Evolutionary conservation across 2,329 filamentous ascomycete species (phyloP).

Genomic region (Ceratocystis lukuohia): DNA sequence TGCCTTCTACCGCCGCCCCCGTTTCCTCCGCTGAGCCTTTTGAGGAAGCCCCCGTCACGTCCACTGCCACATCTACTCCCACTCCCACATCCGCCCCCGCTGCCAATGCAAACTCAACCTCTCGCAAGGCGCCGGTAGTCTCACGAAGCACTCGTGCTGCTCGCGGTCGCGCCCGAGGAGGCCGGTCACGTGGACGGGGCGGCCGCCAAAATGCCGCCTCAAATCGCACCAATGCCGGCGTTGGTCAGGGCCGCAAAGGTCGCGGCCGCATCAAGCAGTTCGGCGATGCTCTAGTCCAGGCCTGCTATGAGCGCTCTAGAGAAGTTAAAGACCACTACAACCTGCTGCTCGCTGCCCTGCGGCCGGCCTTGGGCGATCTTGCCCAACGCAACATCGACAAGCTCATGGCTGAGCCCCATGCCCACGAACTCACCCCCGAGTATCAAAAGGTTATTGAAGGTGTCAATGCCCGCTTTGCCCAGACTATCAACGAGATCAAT

Average conservation of each 20-base stretch:
- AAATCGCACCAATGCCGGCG: conserved; percentile 21
- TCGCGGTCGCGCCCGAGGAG: conserved; percentile 22
- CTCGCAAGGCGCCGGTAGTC: conserved; percentile 15
- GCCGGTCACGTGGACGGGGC: conserved; percentile 23
- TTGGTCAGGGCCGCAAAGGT: conserved; percentile 22
- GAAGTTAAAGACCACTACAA: conserved; percentile 53
- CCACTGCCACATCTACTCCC: background rate
- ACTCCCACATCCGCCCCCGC: background rate
- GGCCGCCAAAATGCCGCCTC: conserved; percentile 22
- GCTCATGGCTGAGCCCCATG: conserved; percentile 40
- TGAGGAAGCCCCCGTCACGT: conserved; percentile 12
- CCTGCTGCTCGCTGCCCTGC: conserved; percentile 48
- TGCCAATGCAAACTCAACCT: background rate
- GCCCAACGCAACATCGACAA: conserved; percentile 46
- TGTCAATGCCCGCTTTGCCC: conserved; percentile 34
- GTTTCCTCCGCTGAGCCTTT: conserved; percentile 24
- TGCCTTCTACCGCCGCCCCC: conserved; percentile 6
- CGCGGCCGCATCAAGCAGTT: conserved; percentile 45
- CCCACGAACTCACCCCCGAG: conserved; percentile 40
- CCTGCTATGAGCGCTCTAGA: conserved; percentile 49
- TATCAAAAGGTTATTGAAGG: conserved; percentile 38
- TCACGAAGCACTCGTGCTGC: conserved; percentile 26
- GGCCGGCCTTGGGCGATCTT: conserved; percentile 51
- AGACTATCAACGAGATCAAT: conserved; percentile 21
- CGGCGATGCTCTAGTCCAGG: conserved; percentile 40